Conservation (phyloP, 768 basidiomycete genomes). For the Strobilomyces dryophilus region DNA sequence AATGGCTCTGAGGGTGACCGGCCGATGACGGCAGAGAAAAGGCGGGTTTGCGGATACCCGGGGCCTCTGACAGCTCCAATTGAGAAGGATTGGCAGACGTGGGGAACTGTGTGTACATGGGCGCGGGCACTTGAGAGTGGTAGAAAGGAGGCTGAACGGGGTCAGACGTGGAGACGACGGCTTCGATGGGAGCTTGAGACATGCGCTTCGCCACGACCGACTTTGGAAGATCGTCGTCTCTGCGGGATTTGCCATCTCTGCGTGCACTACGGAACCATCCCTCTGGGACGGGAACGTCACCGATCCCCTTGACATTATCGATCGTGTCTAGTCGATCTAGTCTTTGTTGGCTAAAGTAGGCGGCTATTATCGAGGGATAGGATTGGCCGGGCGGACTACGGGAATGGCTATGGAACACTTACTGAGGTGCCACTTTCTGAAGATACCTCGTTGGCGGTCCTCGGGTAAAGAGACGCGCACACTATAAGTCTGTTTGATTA, state of each 20-base stretch:
- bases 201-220: conserved; percentile 41
- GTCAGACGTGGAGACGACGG: conserved; percentile 18
- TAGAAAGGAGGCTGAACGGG: conserved; percentile 20
- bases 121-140: conserved; percentile 18
- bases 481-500: conserved; percentile 55
- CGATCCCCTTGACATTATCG: conserved; percentile 63
- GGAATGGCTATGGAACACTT: conserved; percentile 33
- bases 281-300: conserved; percentile 64
- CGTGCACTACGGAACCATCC: conserved; percentile 80
- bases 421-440: conserved; percentile 53
- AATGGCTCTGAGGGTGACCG: conserved; percentile 17
- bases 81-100: conserved; percentile 28
- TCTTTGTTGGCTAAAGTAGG: conserved; percentile 79
- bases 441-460: conserved; percentile 38
- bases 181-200: conserved; percentile 32
- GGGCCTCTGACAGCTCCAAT: conserved; percentile 21
- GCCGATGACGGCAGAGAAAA: conserved; percentile 30
- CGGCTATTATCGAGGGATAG: conserved; percentile 49
- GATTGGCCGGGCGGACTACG: conserved; percentile 16
- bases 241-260: conserved; percentile 49
- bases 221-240: conserved; percentile 41
- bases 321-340: conserved; percentile 69
- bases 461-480: conserved; percentile 45
- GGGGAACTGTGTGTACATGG: conserved; percentile 31
- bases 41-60: conserved; percentile 21